Conservation (phyloP, 1,139 yeast species). For the Saccharomycopsis crataegensis region DNA sequence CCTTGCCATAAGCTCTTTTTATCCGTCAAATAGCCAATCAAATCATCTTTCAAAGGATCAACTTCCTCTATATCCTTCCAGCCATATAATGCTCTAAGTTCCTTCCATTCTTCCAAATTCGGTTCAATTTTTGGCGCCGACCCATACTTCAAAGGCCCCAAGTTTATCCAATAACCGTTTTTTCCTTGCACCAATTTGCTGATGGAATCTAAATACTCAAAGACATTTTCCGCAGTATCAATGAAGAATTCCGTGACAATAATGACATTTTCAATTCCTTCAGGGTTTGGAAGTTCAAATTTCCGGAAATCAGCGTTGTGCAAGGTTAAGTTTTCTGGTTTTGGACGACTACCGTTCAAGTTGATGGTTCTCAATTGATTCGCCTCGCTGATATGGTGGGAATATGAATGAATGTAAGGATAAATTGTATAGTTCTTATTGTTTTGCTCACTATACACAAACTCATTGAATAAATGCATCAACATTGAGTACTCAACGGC, state of each 20-base stretch:
- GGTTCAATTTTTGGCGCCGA: slow-evolving; percentile 76
- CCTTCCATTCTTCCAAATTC: slow-evolving; percentile 52
- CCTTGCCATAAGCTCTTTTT: slow-evolving; percentile 67
- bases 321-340: slow-evolving; percentile 44
- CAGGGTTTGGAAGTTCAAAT: slow-evolving; percentile 32
- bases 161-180: slow-evolving; percentile 67
- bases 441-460: slow-evolving; percentile 33
- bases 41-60: slow-evolving; percentile 26
- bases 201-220: slow-evolving; percentile 63
- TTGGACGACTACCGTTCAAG: slow-evolving; percentile 9
- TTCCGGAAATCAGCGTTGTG: slow-evolving; percentile 60
- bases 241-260: slow-evolving; percentile 70
- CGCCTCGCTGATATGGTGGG: slow-evolving; percentile 48
- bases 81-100: slow-evolving; percentile 47
- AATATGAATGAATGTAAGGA: slow-evolving; percentile 69
- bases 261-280: slow-evolving; percentile 40
- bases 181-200: slow-evolving; percentile 35
- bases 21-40: slow-evolving; percentile 57
- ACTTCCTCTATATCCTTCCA: slow-evolving; percentile 49
- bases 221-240: slow-evolving; percentile 80
- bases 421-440: slow-evolving; percentile 29
- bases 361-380: slow-evolving; percentile 47
- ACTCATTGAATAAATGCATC: slow-evolving; percentile 61
- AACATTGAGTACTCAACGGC: slow-evolving; percentile 67
- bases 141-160: slow-evolving; percentile 86